Percentiles rank a stretch among this genome's conserved stretches.
phyloP scores from a whole-genome alignment of 129 eudicot species.

The Gnaphalium uliginosum region DNA sequence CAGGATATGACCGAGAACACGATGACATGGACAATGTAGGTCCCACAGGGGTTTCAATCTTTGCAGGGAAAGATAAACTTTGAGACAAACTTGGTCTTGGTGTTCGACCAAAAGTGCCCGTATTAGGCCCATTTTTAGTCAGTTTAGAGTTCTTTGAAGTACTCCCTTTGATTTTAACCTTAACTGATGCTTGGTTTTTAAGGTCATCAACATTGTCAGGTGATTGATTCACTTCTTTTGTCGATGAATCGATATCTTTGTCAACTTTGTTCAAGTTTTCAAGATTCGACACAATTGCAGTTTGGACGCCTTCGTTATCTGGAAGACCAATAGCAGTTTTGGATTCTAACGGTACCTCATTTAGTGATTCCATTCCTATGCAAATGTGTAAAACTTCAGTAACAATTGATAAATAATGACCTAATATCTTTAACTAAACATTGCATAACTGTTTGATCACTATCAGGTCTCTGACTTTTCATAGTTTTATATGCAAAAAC shows the following conservation, averaged over 20 bases:
- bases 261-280: constrained; percentile 34
- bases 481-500: no score
- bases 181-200: constrained; percentile 13
- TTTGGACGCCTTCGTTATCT: constrained; percentile 25
- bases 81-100: constrained; percentile 47
- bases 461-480: background rate
- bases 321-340: constrained; percentile 10
- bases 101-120: constrained; percentile 36
- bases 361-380: constrained; percentile 59
- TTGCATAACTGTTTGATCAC: constrained; percentile 10
- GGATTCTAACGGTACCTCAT: constrained; percentile 46
- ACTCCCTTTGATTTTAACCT: constrained; percentile 15
- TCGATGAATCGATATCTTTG: constrained; percentile 33
- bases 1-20: constrained; percentile 28
- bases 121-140: constrained; percentile 37
- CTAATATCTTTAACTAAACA: background rate
- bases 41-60: constrained; percentile 35
- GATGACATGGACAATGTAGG: constrained; percentile 33
- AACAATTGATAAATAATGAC: background rate
- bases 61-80: constrained; percentile 68
- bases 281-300: constrained; percentile 13
- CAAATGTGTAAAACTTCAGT: constrained; percentile 7
- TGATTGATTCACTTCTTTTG: constrained; percentile 29
- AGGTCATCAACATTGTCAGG: constrained; percentile 30
- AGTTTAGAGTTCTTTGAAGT: constrained; percentile 40